These are phyloP conservation scores for Cubamyces lactineus DNA, from an alignment of 768 basidiomycete species.

Conservation along the genomic window DNA sequence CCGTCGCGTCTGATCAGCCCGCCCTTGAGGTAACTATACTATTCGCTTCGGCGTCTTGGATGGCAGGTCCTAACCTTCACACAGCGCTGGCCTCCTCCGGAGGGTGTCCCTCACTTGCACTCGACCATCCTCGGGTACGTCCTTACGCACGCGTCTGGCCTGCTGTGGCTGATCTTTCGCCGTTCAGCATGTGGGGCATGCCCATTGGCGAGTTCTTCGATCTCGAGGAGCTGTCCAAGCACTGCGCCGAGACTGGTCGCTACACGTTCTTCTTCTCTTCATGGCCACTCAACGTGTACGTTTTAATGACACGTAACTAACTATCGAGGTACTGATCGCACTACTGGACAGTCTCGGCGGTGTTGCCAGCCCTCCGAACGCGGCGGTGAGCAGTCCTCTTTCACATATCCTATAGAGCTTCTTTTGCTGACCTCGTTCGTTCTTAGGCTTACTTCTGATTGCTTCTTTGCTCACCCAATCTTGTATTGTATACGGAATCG, in stretches of 20 bases:
- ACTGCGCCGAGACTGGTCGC: slow-evolving; percentile 57
- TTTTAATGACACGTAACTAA: slow-evolving; percentile 5
- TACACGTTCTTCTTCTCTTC: slow-evolving; percentile 80
- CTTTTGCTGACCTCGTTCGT: background rate
- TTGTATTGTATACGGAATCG: background rate
- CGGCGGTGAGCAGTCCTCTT: slow-evolving; percentile 50
- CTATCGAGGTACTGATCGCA: background rate
- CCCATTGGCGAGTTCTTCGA: slow-evolving; percentile 54
- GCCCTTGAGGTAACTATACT: slow-evolving; percentile 53
- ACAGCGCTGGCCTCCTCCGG: slow-evolving; percentile 57
- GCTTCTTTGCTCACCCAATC: background rate
- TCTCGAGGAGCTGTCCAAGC: slow-evolving; percentile 58
- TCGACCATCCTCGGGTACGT: slow-evolving; percentile 44
- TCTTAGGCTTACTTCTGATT: slow-evolving; percentile 14
- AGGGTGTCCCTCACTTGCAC: slow-evolving; percentile 51
- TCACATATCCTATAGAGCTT: background rate
- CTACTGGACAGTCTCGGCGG: slow-evolving; percentile 56
- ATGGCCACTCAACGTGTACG: slow-evolving; percentile 74
- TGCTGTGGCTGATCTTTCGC: background rate
- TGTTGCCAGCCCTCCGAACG: slow-evolving; percentile 73
- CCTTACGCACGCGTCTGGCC: background rate
- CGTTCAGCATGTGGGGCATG: slow-evolving; percentile 67
- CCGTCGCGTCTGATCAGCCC: slow-evolving; percentile 69
- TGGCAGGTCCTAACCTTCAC: background rate
- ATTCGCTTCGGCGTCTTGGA: background rate